Percentiles rank a stretch among this genome's conserved stretches.
phyloP scores from a whole-genome alignment of 306 rosid genomes.

The Cucumis cinereus region DNA sequence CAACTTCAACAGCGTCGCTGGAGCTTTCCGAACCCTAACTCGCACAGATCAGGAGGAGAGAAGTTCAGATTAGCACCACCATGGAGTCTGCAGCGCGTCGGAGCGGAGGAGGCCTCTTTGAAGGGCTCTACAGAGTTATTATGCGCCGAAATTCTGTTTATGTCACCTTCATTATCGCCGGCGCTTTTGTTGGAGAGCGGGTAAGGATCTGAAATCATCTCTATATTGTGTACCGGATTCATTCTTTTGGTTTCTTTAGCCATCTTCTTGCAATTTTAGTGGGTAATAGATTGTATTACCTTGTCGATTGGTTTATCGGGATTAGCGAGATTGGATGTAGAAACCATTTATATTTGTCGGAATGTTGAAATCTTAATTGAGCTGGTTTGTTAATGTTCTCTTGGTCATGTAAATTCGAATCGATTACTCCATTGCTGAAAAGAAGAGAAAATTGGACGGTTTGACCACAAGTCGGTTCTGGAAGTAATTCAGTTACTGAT shows the following conservation, averaged over 20 bases:
- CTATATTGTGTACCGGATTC: not conserved
- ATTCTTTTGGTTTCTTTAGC: not conserved
- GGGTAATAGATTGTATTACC: not conserved
- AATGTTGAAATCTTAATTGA: not conserved
- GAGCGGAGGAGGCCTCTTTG: conserved; percentile 62
- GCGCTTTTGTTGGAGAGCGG: conserved; percentile 93
- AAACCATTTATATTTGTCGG: not conserved
- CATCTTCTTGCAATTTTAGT: not conserved
- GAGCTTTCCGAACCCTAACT: conserved; percentile 11
- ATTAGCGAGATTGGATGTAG: not conserved
- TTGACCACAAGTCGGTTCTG: not conserved
- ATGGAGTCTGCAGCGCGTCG: conserved; percentile 61
- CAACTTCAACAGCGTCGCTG: not conserved
- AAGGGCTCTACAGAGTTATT: conserved; percentile 67
- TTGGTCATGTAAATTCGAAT: not conserved
- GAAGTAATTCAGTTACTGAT: not conserved
- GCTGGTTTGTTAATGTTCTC: not conserved
- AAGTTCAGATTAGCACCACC: not conserved
- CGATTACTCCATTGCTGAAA: not conserved
- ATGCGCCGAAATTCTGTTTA: conserved; percentile 98
- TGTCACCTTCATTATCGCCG: conserved; percentile 83
- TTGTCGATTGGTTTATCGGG: not conserved
- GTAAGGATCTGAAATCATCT: conserved; percentile 22
- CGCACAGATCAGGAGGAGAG: conserved; percentile 20
- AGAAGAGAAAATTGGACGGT: not conserved